Evolutionary conservation across 2,329 filamentous ascomycete species (phyloP).

Genomic region (Trichoderma oligosporum): DNA sequence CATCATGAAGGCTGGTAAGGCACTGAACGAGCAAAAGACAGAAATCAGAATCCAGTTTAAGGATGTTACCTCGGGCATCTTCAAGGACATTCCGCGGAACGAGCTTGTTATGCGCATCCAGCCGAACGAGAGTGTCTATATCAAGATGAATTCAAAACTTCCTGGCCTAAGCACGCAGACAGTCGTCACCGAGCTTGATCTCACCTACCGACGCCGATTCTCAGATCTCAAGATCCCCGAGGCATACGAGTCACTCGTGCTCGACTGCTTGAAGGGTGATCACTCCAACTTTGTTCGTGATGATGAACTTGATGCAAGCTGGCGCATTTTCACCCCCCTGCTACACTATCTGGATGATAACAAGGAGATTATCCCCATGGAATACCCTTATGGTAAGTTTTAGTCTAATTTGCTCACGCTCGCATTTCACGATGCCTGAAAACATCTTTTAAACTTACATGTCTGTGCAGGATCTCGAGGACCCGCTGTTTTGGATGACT

Average conservation of each 20-base stretch:
- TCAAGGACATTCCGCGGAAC: conserved; percentile 99
- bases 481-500: conserved; percentile 93
- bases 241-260: conserved; percentile 95
- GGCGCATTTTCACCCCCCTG: conserved; percentile 97
- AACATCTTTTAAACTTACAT: conserved; percentile 22
- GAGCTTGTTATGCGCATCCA: conserved; percentile 99
- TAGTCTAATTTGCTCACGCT: neutral
- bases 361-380: conserved; percentile 99
- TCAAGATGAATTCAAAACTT: conserved; percentile 99
- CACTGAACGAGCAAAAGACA: conserved; percentile 98
- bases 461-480: conserved; percentile 78
- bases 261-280: conserved; percentile 96
- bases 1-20: conserved; percentile 98
- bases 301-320: conserved; percentile 93
- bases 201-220: conserved; percentile 97
- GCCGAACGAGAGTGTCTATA: conserved; percentile 98
- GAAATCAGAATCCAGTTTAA: conserved; percentile 99
- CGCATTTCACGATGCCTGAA: neutral
- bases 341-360: conserved; percentile 98
- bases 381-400: conserved; percentile 91
- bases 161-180: conserved; percentile 99
- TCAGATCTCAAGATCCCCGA: conserved; percentile 99
- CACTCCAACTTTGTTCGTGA: conserved; percentile 99
- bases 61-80: conserved; percentile 98
- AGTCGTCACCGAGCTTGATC: conserved; percentile 94